These are phyloP conservation scores for Sporopachydermia cereana DNA, from an alignment of 1,139 yeast species.

Conservation along the genomic window DNA sequence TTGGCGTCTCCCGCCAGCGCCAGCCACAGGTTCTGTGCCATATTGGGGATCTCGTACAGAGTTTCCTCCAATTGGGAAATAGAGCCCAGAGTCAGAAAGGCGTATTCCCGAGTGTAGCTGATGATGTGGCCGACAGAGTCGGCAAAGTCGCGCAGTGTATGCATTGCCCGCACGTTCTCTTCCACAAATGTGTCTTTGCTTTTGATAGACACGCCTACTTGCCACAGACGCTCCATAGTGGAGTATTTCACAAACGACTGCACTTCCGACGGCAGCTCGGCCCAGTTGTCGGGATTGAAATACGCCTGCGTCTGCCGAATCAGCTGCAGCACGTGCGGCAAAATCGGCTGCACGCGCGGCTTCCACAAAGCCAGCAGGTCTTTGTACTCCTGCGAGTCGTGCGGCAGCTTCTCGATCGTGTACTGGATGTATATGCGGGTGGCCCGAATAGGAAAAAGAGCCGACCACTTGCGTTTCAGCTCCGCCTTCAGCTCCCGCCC, in stretches of 20 bases:
- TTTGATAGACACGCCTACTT: conserved; percentile 91
- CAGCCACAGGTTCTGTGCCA: conserved; percentile 67
- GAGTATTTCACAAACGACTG: conserved; percentile 83
- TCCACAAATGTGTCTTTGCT: conserved; percentile 90
- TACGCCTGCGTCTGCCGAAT: conserved; percentile 87
- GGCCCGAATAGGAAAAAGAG: conserved; percentile 89
- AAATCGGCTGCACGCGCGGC: conserved; percentile 82
- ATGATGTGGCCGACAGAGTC: conserved; percentile 97
- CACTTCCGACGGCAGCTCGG: conserved; percentile 73
- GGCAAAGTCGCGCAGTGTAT: conserved; percentile 89
- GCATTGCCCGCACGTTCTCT: conserved; percentile 89
- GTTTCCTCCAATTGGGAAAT: conserved; percentile 86
- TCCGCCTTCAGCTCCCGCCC: conserved; percentile 68
- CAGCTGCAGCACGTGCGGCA: conserved; percentile 82
- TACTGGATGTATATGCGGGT: conserved; percentile 91
- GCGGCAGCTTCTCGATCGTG: conserved; percentile 81
- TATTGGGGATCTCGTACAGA: conserved; percentile 72
- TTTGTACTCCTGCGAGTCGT: conserved; percentile 62
- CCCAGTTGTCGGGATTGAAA: conserved; percentile 90
- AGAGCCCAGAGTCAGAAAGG: conserved; percentile 81
- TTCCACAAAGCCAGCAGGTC: conserved; percentile 75
- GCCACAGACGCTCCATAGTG: conserved; percentile 94
- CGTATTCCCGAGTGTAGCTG: conserved; percentile 91
- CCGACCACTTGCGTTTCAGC: conserved; percentile 85
- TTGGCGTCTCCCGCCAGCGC: conserved; percentile 77